These are phyloP conservation scores for Lonicera japonica DNA, from an alignment of 129 eudicot species.

Conservation along the genomic window DNA sequence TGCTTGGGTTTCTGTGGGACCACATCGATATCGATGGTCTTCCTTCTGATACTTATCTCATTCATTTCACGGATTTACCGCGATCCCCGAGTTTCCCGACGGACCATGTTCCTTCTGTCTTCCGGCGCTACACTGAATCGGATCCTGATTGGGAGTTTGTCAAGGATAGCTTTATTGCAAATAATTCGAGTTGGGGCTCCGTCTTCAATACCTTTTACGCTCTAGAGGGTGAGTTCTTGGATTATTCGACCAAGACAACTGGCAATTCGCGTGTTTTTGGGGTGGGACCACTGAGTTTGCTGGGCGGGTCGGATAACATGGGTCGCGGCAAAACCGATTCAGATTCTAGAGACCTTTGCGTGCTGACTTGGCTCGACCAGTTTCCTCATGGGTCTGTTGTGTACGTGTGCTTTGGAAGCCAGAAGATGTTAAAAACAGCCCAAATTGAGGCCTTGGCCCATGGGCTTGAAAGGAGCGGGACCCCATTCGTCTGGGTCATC, in stretches of 20 bases:
- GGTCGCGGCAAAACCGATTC: conserved; percentile 10
- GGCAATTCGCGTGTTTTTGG: conserved; percentile 44
- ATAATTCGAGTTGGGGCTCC: conserved; percentile 48
- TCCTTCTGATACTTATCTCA: neutral
- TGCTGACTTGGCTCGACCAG: neutral
- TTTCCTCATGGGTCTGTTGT: conserved; percentile 35
- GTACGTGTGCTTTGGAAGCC: conserved; percentile 68
- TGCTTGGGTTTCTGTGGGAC: conserved; percentile 18
- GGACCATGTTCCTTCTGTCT: conserved; percentile 49
- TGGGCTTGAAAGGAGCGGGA: conserved; percentile 57
- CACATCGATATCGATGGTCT: conserved; percentile 19
- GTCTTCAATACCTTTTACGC: conserved; percentile 53
- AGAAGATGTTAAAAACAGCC: conserved; percentile 19
- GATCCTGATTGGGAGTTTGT: conserved; percentile 40
- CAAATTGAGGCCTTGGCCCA: conserved; percentile 47
- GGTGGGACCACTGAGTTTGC: conserved; percentile 27
- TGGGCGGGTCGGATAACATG: conserved; percentile 7
- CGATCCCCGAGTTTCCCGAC: conserved; percentile 31
- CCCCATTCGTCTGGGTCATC: conserved; percentile 58
- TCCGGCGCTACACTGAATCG: conserved; percentile 26
- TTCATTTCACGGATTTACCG: conserved; percentile 45
- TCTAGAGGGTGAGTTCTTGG: conserved; percentile 41
- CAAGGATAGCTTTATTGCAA: conserved; percentile 26
- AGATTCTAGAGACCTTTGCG: conserved; percentile 1
- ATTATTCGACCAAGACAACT: conserved; percentile 16